Percentiles rank a stretch among this genome's conserved stretches.
These are phyloP conservation scores for Iris pallida DNA, from an alignment of 116 monocot species.

Conservation along the genomic window DNA sequence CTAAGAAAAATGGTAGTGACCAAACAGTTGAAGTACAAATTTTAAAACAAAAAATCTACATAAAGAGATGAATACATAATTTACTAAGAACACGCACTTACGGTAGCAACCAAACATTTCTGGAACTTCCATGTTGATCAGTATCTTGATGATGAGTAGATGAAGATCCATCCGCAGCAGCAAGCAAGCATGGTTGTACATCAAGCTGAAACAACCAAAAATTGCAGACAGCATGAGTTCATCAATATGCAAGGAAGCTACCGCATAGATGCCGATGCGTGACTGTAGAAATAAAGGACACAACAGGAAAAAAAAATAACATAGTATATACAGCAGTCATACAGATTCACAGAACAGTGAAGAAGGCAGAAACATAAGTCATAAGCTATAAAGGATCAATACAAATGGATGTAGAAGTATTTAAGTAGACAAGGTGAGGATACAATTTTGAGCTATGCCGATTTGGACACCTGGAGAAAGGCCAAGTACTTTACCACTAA, in stretches of 20 bases:
- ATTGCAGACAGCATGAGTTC: conserved; percentile 6
- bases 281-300: neutral
- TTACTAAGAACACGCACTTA: conserved; percentile 33
- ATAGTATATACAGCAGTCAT: conserved; percentile 1
- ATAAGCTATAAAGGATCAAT: too few relatives aligned
- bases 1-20: too few relatives aligned
- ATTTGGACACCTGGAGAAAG: too few relatives aligned
- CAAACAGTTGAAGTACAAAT: neutral
- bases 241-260: neutral
- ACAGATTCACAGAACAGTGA: neutral
- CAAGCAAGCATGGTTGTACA: conserved; percentile 85
- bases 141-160: conserved; percentile 22
- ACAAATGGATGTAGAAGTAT: too few relatives aligned
- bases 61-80: neutral
- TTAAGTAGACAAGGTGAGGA: too few relatives aligned
- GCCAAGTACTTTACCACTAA: too few relatives aligned
- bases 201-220: conserved; percentile 61
- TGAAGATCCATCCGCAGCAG: conserved; percentile 58
- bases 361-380: too few relatives aligned
- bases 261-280: neutral
- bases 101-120: conserved; percentile 82
- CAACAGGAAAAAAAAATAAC: neutral
- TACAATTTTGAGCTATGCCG: too few relatives aligned
- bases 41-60: neutral
- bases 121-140: conserved; percentile 16